Evolutionary conservation across 257 asterid genomes (phyloP).

Genomic region (Solanum acaule): DNA sequence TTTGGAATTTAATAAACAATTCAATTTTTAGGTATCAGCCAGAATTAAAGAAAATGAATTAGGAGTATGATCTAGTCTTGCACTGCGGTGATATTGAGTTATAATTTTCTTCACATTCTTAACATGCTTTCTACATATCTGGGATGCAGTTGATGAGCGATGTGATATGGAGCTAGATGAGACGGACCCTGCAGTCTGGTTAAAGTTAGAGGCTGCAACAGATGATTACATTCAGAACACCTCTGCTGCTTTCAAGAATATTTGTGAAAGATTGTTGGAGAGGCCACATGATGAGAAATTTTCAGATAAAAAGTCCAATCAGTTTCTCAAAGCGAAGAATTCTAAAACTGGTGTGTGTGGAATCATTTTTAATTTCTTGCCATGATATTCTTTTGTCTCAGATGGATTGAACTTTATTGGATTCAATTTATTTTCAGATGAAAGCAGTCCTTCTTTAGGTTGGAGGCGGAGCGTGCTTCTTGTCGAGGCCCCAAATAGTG

Average conservation of each 20-base stretch:
- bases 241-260: constrained; percentile 52
- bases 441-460: constrained; percentile 70
- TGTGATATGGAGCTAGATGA: constrained; percentile 99
- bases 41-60: background rate
- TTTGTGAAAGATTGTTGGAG: constrained; percentile 77
- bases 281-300: constrained; percentile 65
- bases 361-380: background rate
- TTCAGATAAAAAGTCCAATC: constrained; percentile 52
- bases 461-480: constrained; percentile 91
- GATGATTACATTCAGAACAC: constrained; percentile 70
- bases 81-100: background rate
- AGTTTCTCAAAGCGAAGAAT: constrained; percentile 42
- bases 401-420: background rate
- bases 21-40: background rate
- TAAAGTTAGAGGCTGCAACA: constrained; percentile 77
- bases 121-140: background rate
- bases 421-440: constrained; percentile 29
- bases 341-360: constrained; percentile 16
- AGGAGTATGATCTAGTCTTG: background rate
- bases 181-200: constrained; percentile 92
- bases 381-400: background rate
- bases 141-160: constrained; percentile 78
- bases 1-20: background rate
- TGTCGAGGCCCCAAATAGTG: constrained; percentile 90
- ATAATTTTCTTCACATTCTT: background rate